Evolutionary conservation across 345 rosid species (phyloP).

Genomic region (Lagerstroemia speciosa): DNA sequence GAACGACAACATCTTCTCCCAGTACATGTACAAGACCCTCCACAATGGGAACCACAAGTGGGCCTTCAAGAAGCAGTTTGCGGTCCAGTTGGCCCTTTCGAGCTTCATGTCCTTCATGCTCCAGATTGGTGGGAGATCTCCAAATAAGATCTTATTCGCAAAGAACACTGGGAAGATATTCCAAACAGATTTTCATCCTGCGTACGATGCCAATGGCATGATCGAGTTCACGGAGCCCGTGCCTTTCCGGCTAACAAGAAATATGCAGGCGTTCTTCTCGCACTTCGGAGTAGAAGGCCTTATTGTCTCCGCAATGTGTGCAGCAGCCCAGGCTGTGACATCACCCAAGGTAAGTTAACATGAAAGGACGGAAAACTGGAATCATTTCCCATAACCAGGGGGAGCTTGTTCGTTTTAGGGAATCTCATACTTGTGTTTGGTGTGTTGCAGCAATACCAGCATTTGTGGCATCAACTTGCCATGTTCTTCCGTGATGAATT

Average conservation of each 20-base stretch:
- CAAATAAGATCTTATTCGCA: constrained; percentile 87
- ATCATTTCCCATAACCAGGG: too few species aligned
- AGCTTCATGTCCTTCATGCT: constrained; percentile 99
- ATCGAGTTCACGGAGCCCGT: constrained; percentile 89
- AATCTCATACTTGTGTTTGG: not conserved
- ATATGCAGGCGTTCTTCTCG: constrained; percentile 94
- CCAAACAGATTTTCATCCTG: constrained; percentile 98
- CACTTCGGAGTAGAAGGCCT: constrained; percentile 96
- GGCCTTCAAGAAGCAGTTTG: constrained; percentile 98
- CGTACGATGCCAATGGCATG: constrained; percentile 82
- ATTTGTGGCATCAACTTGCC: constrained; percentile 87
- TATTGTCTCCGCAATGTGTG: constrained; percentile 84
- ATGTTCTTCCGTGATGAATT: constrained; percentile 98
- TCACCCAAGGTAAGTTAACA: constrained; percentile 61
- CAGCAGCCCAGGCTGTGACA: constrained; percentile 88
- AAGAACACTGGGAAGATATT: constrained; percentile 96
- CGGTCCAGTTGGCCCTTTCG: constrained; percentile 90
- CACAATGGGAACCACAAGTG: constrained; percentile 86
- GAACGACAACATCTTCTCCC: constrained; percentile 76
- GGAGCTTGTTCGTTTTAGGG: too few species aligned
- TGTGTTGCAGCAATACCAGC: constrained; percentile 67
- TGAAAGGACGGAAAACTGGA: too few species aligned
- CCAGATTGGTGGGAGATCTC: constrained; percentile 96
- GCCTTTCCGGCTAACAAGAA: constrained; percentile 95
- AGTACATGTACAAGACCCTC: constrained; percentile 91